Percentiles rank a stretch among this genome's conserved stretches.
These are phyloP conservation scores for Boletus vermiculosoides DNA, from an alignment of 768 basidiomycete species.

Conservation along the genomic window DNA sequence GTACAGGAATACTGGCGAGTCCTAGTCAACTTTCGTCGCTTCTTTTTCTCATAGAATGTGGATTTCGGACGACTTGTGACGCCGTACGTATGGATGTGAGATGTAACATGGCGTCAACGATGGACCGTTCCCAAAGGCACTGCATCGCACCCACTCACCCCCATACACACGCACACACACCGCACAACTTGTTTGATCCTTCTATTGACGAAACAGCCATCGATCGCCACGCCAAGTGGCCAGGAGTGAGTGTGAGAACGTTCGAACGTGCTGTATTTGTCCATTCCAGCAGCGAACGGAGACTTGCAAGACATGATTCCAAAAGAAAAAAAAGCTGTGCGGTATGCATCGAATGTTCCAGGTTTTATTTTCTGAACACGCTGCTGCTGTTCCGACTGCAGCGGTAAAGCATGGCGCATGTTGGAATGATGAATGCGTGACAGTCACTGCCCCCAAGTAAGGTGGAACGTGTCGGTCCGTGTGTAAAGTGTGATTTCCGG, in stretches of 20 bases:
- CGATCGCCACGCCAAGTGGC: not conserved
- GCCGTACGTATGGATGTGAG: not conserved
- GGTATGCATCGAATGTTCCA: not conserved
- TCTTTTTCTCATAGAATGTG: not conserved
- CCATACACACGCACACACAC: not conserved
- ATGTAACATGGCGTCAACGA: not conserved
- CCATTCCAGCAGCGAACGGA: not conserved
- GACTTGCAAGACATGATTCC: not conserved
- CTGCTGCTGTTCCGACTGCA: too few species aligned
- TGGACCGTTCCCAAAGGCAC: not conserved
- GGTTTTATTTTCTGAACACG: too few species aligned
- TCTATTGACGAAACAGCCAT: not conserved
- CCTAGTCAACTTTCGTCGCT: not conserved
- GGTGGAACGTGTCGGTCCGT: not conserved
- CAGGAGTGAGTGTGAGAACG: not conserved
- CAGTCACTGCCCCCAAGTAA: not conserved
- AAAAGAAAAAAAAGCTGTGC: not conserved
- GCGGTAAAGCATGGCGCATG: not conserved
- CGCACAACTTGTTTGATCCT: not conserved
- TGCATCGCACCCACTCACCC: not conserved
- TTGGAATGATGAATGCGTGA: not conserved
- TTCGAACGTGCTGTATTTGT: not conserved
- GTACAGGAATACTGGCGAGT: not conserved
- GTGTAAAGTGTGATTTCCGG: not conserved
- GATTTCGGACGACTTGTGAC: not conserved